A percentile compares a stretch with the other conserved stretches of the same genome.
Evolutionary conservation across 2,329 filamentous ascomycete species (phyloP).

Genomic region (Hortaea werneckii): DNA sequence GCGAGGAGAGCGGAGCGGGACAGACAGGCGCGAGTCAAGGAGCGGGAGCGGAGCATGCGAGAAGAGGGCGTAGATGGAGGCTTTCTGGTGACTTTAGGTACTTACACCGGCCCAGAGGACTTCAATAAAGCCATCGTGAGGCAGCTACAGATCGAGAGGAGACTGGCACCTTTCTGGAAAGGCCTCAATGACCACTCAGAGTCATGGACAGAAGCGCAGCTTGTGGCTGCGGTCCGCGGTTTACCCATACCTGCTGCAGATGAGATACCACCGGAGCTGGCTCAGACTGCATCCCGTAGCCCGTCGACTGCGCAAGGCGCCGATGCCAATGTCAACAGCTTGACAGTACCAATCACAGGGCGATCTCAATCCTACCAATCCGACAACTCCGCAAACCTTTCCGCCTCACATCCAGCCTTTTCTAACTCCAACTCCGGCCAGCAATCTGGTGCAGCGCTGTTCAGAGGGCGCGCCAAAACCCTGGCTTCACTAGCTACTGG

Average conservation of each 20-base stretch:
- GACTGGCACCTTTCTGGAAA: slow-evolving; percentile 89
- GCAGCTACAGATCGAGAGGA: slow-evolving; percentile 90
- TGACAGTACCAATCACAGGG: slow-evolving; percentile 70
- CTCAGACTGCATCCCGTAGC: slow-evolving; percentile 31
- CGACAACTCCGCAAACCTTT: slow-evolving; percentile 51
- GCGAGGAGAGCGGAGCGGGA: slow-evolving; percentile 77
- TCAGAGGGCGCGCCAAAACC: slow-evolving; percentile 81
- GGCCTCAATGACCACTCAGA: slow-evolving; percentile 81
- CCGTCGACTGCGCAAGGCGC: slow-evolving; percentile 39
- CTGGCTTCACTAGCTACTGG: slow-evolving; percentile 69
- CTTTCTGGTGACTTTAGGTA: slow-evolving; percentile 85
- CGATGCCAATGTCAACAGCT: slow-evolving; percentile 54
- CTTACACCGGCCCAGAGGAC: slow-evolving; percentile 86
- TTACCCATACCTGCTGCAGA: slow-evolving; percentile 76
- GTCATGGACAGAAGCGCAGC: slow-evolving; percentile 87
- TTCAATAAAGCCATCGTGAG: slow-evolving; percentile 83
- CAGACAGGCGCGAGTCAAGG: slow-evolving; percentile 61
- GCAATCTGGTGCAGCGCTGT: slow-evolving; percentile 42
- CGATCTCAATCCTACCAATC: slow-evolving; percentile 72
- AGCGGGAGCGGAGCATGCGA: slow-evolving; percentile 79
- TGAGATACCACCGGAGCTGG: slow-evolving; percentile 62
- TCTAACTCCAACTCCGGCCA: slow-evolving; percentile 40
- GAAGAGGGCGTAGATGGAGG: slow-evolving; percentile 93
- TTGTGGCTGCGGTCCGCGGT: slow-evolving; percentile 81
- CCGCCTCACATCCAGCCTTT: slow-evolving; percentile 53